Evolutionary conservation across 768 basidiomycete species (phyloP).

Genomic region (Sistotremastrum niveocremeum): DNA sequence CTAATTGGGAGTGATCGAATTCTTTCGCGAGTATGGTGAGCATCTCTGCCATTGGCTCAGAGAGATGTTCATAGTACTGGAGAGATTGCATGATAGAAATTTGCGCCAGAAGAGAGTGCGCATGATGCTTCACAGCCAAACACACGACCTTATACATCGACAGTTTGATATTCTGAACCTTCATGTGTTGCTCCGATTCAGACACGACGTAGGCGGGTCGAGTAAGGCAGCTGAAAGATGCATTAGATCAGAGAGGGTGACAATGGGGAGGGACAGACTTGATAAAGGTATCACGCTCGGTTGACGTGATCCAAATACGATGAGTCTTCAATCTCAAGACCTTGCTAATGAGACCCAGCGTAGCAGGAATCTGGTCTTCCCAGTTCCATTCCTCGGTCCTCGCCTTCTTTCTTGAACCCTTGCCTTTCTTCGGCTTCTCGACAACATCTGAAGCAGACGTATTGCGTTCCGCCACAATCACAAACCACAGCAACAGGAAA

Average conservation of each 20-base stretch:
- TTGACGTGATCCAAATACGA: conserved; percentile 81
- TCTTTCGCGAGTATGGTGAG: conserved; percentile 67
- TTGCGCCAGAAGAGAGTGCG: conserved; percentile 71
- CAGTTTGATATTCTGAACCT: conserved; percentile 49
- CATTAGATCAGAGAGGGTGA: not conserved
- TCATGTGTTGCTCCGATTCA: conserved; percentile 85
- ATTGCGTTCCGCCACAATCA: conserved; percentile 55
- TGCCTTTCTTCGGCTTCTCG: conserved; percentile 40
- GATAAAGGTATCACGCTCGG: conserved; percentile 77
- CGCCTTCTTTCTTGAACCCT: conserved; percentile 32
- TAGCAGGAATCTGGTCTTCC: conserved; percentile 59
- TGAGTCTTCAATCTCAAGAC: conserved; percentile 55
- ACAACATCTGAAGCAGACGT: conserved; percentile 26
- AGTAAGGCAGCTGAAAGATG: conserved; percentile 58
- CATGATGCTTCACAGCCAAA: conserved; percentile 82
- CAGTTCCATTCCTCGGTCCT: conserved; percentile 45
- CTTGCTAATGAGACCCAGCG: conserved; percentile 58
- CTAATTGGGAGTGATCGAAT: conserved; percentile 79
- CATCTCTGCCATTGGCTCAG: conserved; percentile 89
- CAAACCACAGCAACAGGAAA: conserved; percentile 89
- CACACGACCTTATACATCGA: conserved; percentile 85
- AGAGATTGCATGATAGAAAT: conserved; percentile 84
- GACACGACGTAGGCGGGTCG: conserved; percentile 78
- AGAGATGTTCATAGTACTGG: conserved; percentile 88
- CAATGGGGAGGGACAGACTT: conserved; percentile 35